Evolutionary conservation across 352 stramenopile species (phyloP).

Genomic region (Globisporangium splendens): DNA sequence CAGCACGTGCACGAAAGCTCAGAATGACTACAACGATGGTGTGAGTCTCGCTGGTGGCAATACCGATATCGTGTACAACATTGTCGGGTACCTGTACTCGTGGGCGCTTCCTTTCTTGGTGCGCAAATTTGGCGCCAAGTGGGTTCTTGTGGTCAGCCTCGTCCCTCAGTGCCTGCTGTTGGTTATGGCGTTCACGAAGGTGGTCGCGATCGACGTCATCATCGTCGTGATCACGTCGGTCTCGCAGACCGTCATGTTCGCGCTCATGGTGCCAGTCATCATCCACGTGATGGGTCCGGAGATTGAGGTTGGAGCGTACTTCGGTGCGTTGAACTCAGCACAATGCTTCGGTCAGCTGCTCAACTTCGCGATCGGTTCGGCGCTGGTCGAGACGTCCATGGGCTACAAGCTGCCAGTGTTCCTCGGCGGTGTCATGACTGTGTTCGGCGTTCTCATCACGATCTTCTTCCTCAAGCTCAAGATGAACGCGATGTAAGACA

Average conservation of each 20-base stretch:
- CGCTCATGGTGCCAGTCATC: constrained; percentile 44
- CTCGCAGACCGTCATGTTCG: constrained; percentile 39
- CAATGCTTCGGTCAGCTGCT: constrained; percentile 50
- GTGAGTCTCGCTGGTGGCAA: constrained; percentile 38
- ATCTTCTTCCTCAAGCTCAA: constrained; percentile 58
- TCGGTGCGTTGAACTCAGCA: constrained; percentile 49
- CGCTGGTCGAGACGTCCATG: constrained; percentile 25
- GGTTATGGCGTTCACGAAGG: constrained; percentile 36
- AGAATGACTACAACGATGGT: constrained; percentile 37
- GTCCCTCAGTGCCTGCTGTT: constrained; percentile 42
- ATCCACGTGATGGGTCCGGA: constrained; percentile 40
- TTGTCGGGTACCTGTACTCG: constrained; percentile 43
- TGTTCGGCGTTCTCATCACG: constrained; percentile 53
- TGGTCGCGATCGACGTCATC: constrained; percentile 26
- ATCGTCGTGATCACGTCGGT: constrained; percentile 41
- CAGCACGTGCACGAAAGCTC: constrained; percentile 26
- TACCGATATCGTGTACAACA: constrained; percentile 36
- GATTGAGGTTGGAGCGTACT: constrained; percentile 39
- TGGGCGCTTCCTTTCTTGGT: constrained; percentile 41
- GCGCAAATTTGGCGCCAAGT: constrained; percentile 26
- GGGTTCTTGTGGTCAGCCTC: constrained; percentile 23
- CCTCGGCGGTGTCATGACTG: constrained; percentile 34
- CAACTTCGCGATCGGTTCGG: constrained; percentile 46
- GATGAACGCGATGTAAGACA: constrained; percentile 76
- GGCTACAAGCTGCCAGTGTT: constrained; percentile 25